Base-by-base conservation (phyloP, 1,284 basidiomycete genomes). In the Pulveroboletus sp. region DNA sequence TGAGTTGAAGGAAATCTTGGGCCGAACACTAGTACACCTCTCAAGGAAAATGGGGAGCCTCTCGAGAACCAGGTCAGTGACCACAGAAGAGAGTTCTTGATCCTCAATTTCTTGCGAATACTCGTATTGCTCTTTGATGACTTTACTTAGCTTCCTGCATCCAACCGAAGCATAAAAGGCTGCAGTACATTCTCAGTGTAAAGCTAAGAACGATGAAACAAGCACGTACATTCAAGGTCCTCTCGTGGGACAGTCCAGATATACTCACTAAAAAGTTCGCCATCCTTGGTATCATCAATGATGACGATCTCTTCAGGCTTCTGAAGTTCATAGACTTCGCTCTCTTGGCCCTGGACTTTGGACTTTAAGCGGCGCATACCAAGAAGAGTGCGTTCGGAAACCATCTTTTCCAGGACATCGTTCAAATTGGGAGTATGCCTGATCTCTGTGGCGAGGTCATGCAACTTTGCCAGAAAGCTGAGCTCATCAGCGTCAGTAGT, bases 81-180 rank as follows among this genome's bases (percentile, higher is more conserved):
- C n/a, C n/a, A n/a, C n/a, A n/a, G n/a, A n/a, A n/a, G n/a, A n/a
- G n/a, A n/a, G n/a, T n/a, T n/a, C n/a, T n/a, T n/a, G n/a, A n/a
- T n/a, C n/a, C n/a, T n/a, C n/a, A n/a, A n/a, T n/a, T n/a, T n/a
- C n/a, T n/a, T n/a, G n/a, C n/a, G n/a, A n/a, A n/a, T n/a, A n/a
- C n/a, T 84, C 79, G 65, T 90, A 89, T 45, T 89, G 84, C 65
- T 94, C 91, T 56, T 82, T 81, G 38, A 97, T 83, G 26, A 94
- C 75, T 5, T 77, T 73, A 56, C 86, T 89, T 24, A 98, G 77
- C 3, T 83, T 78, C 26, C 79, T 82, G 6, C 91, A 89, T 9
- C 89, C 89, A 17, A 91, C 73, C 25, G 74, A 72, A 1, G 72
- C 55, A 67, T 92, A 92, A 65, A 91, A 87, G 15, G 71, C 87